These are phyloP conservation scores for Hordeum marinum DNA, from an alignment of 176 grass and related monocot species.

Conservation along the genomic window DNA sequence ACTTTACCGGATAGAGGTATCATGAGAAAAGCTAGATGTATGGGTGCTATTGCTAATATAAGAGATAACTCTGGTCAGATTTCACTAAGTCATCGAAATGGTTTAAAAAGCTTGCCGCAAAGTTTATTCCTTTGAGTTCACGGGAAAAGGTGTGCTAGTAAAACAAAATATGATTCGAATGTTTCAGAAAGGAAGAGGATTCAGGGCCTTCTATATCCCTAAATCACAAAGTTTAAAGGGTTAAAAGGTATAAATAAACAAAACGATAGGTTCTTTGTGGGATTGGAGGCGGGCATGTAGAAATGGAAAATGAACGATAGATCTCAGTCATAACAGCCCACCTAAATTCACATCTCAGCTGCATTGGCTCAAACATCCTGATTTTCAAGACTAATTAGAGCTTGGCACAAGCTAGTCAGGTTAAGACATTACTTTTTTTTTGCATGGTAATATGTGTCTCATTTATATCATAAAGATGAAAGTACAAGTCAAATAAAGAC, in stretches of 20 bases:
- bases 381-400: background rate
- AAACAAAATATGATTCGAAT: background rate
- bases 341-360: background rate
- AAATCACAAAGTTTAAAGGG: too few species aligned
- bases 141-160: background rate
- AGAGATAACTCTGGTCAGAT: background rate
- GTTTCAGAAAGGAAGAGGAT: too few species aligned
- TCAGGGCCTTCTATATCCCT: too few species aligned
- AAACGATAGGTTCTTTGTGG: too few species aligned
- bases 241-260: too few species aligned
- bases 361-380: background rate
- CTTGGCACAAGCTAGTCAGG: background rate
- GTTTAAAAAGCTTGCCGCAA: background rate
- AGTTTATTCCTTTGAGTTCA: background rate
- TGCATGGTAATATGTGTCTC: too few species aligned
- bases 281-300: background rate
- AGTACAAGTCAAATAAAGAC: too few species aligned
- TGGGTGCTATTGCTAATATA: background rate
- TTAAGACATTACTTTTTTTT: too few species aligned
- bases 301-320: background rate
- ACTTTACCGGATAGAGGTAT: background rate
- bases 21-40: slow-evolving; percentile 6
- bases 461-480: too few species aligned
- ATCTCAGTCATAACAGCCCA: background rate
- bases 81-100: background rate